Percentiles rank a stretch among this genome's conserved stretches.
Conservation (phyloP, 352 stramenopile genomes). For the Globisporangium abappressorium region DNA sequence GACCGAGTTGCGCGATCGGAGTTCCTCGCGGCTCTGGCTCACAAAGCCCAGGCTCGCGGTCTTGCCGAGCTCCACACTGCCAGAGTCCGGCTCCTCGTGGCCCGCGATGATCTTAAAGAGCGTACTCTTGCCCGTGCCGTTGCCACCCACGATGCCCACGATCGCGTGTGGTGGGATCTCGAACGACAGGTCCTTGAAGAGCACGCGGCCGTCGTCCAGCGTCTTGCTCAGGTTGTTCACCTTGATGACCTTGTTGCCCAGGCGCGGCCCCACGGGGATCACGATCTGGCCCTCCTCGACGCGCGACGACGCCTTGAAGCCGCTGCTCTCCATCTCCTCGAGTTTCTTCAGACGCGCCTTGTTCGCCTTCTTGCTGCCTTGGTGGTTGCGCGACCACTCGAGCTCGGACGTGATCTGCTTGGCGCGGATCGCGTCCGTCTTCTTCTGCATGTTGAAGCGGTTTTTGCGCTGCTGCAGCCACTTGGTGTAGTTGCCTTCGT, state of each 20-base stretch:
- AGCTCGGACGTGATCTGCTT: slow-evolving; percentile 93
- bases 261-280: slow-evolving; percentile 90
- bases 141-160: slow-evolving; percentile 97
- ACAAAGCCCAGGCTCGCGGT: slow-evolving; percentile 79
- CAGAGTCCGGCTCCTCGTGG: slow-evolving; percentile 84
- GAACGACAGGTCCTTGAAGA: slow-evolving; percentile 95
- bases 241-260: slow-evolving; percentile 93
- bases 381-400: slow-evolving; percentile 91
- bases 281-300: slow-evolving; percentile 87
- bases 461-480: slow-evolving; percentile 96
- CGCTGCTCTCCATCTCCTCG: slow-evolving; percentile 84
- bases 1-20: slow-evolving; percentile 58
- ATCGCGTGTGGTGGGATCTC: slow-evolving; percentile 94
- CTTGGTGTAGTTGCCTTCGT: slow-evolving; percentile 98
- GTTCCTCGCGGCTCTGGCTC: slow-evolving; percentile 73
- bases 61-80: slow-evolving; percentile 68
- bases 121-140: slow-evolving; percentile 97
- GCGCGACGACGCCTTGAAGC: slow-evolving; percentile 44
- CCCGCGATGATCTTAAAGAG: slow-evolving; percentile 96
- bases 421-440: slow-evolving; percentile 84
- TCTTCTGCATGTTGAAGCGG: slow-evolving; percentile 93
- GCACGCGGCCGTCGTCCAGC: slow-evolving; percentile 62
- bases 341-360: slow-evolving; percentile 94
- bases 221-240: slow-evolving; percentile 72
- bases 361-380: slow-evolving; percentile 81